These are phyloP conservation scores for Leccinum arenicola DNA, from an alignment of 768 basidiomycete genomes.

Conservation along the genomic window DNA sequence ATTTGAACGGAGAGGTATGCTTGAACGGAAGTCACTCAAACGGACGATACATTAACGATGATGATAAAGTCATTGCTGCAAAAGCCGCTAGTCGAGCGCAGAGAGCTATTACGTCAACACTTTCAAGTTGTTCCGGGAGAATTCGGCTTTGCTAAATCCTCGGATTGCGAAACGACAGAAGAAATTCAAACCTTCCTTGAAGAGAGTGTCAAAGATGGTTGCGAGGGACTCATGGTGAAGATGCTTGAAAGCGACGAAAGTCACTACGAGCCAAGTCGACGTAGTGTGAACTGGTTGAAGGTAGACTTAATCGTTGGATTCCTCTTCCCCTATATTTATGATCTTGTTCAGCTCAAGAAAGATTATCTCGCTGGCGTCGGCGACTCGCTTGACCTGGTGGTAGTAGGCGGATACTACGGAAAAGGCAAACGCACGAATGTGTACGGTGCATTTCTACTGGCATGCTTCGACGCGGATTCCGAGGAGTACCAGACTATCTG, in stretches of 20 bases:
- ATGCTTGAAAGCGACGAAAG: constrained; percentile 92
- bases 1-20: constrained; percentile 88
- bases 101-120: constrained; percentile 72
- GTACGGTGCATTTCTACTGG: constrained; percentile 96
- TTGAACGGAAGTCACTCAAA: background rate
- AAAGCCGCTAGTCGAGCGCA: constrained; percentile 69
- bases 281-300: constrained; percentile 98
- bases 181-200: constrained; percentile 95
- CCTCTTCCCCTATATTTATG: constrained; percentile 1
- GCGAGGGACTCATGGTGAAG: constrained; percentile 99
- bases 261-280: constrained; percentile 91
- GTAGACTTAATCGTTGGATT: constrained; percentile 38
- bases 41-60: background rate
- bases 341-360: constrained; percentile 79
- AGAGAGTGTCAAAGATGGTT: constrained; percentile 96
- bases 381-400: constrained; percentile 95
- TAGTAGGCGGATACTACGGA: constrained; percentile 97
- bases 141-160: constrained; percentile 90
- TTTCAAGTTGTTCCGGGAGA: constrained; percentile 84
- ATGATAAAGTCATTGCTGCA: constrained; percentile 73
- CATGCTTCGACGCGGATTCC: constrained; percentile 92
- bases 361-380: constrained; percentile 96
- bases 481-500: constrained; percentile 97
- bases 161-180: constrained; percentile 85
- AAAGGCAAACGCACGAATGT: constrained; percentile 97